phyloP scores from a whole-genome alignment of 345 rosid genomes.

The Moricandia moricandioides region DNA sequence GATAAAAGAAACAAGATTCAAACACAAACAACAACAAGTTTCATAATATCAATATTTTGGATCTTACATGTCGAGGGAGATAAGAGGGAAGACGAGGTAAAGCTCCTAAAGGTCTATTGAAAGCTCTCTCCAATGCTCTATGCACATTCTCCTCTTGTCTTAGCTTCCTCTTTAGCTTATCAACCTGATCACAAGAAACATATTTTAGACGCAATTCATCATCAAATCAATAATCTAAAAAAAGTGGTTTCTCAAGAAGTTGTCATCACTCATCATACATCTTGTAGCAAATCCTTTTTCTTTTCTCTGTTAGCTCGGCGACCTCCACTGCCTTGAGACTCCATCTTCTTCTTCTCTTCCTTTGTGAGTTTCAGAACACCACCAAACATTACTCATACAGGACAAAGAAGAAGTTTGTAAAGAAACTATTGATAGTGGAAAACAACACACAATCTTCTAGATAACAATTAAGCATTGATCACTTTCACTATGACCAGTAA shows the following conservation, averaged over 20 bases:
- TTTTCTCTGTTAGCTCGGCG: conserved; percentile 71
- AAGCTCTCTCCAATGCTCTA: conserved; percentile 93
- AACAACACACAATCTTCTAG: conserved; percentile 38
- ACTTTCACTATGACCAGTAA: conserved; percentile 36
- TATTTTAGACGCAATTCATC: not conserved
- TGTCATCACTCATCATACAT: conserved; percentile 49
- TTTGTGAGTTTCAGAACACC: conserved; percentile 33
- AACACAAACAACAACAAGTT: conserved; percentile 11
- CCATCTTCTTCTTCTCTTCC: conserved; percentile 52
- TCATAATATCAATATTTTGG: not conserved
- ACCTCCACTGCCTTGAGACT: conserved; percentile 48
- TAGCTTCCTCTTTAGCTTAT: conserved; percentile 89
- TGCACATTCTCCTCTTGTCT: conserved; percentile 96
- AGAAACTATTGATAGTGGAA: conserved; percentile 52
- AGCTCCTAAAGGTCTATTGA: conserved; percentile 88
- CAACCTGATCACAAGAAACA: conserved; percentile 55
- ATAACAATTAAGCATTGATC: conserved; percentile 44
- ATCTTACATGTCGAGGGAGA: conserved; percentile 80
- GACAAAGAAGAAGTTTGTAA: conserved; percentile 2
- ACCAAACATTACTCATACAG: conserved; percentile 11
- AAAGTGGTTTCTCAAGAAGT: conserved; percentile 8
- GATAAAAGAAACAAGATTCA: conserved; percentile 26
- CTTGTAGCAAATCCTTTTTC: conserved; percentile 76
- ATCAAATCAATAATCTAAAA: not conserved
- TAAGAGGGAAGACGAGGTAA: conserved; percentile 96